These are phyloP conservation scores for Penicillium malachiteum DNA, from an alignment of 495 filamentous ascomycete genomes.

Conservation along the genomic window DNA sequence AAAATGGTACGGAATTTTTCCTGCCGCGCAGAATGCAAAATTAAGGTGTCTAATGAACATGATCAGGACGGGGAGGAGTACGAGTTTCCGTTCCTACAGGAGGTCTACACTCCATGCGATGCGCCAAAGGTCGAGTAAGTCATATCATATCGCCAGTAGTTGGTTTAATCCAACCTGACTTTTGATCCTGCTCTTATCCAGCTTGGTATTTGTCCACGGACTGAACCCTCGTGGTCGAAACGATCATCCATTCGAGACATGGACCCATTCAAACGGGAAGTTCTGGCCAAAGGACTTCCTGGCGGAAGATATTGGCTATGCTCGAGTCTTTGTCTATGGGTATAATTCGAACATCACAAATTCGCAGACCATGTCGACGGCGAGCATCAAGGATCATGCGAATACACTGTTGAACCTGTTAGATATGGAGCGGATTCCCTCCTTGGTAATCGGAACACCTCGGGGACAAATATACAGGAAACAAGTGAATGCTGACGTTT, in stretches of 20 bases:
- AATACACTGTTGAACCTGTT: slow-evolving; percentile 38
- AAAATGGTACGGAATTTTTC: slow-evolving; percentile 11
- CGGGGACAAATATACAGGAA: not conserved
- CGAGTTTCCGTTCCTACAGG: slow-evolving; percentile 39
- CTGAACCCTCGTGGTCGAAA: slow-evolving; percentile 37
- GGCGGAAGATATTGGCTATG: slow-evolving; percentile 37
- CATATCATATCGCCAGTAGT: not conserved
- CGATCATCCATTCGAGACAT: slow-evolving; percentile 43
- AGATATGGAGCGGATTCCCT: slow-evolving; percentile 33
- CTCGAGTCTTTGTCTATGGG: slow-evolving; percentile 42
- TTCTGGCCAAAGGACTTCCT: slow-evolving; percentile 46
- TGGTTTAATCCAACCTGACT: not conserved
- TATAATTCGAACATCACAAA: slow-evolving; percentile 45
- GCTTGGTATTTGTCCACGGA: slow-evolving; percentile 41
- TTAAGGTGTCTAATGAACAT: not conserved
- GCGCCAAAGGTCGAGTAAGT: slow-evolving; percentile 34
- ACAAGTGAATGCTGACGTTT: not conserved
- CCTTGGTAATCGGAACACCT: slow-evolving; percentile 12
- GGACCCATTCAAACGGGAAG: slow-evolving; percentile 35
- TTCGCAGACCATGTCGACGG: slow-evolving; percentile 37
- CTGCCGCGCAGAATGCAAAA: not conserved
- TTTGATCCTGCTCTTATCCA: not conserved
- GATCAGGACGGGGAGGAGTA: slow-evolving; percentile 25
- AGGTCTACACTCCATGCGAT: slow-evolving; percentile 31
- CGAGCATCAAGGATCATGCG: slow-evolving; percentile 40